A percentile compares a stretch with the other conserved stretches of the same genome.
Evolutionary conservation across 129 eudicot genomes (phyloP).

Genomic region (Escallonia herrerae): DNA sequence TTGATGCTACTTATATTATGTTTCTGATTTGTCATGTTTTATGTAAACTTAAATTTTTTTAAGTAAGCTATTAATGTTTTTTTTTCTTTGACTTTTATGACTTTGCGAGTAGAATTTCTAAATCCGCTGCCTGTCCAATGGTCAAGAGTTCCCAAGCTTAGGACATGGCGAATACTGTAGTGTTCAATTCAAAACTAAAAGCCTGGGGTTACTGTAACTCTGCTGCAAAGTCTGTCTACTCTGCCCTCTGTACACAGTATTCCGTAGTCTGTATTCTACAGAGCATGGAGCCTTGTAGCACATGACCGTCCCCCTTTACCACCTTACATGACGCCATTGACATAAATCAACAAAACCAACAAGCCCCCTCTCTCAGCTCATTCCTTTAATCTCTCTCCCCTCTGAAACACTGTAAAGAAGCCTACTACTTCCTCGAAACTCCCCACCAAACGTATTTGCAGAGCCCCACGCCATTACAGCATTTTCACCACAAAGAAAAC

Average conservation of each 20-base stretch:
- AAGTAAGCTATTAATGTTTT: too few species aligned
- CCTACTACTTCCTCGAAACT: constrained; percentile 22
- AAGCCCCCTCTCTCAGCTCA: constrained; percentile 12
- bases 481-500: constrained; percentile 24
- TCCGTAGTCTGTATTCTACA: neutral
- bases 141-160: too few species aligned
- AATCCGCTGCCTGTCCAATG: too few species aligned
- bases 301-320: constrained; percentile 14
- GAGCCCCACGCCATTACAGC: constrained; percentile 1
- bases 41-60: too few species aligned
- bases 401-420: constrained; percentile 18
- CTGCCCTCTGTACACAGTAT: neutral
- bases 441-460: neutral
- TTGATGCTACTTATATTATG: too few species aligned
- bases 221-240: too few species aligned
- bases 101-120: too few species aligned
- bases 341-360: constrained; percentile 29
- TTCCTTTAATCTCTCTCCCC: neutral
- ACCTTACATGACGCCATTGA: constrained; percentile 29
- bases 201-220: too few species aligned
- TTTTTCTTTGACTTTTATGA: too few species aligned
- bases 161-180: too few species aligned
- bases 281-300: constrained; percentile 8
- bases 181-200: too few species aligned
- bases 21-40: too few species aligned